Base-by-base conservation (phyloP, 768 basidiomycete species). In the Porphyrellus cyaneotinctus region DNA sequence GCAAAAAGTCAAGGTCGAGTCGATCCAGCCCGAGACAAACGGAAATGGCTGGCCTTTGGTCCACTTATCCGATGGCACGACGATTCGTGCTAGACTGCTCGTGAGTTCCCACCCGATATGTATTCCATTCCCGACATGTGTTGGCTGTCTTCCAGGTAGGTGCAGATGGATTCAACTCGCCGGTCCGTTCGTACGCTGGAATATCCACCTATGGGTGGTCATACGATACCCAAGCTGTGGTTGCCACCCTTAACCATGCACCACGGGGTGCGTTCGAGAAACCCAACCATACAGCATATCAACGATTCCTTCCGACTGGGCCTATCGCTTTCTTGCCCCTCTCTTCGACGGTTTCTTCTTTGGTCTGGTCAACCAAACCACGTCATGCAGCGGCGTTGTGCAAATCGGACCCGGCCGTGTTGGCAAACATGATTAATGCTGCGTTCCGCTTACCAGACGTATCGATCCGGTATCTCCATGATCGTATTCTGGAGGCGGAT, bases 311-410 rank as follows among this genome's bases (percentile, higher is more conserved):
- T 18, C 88, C 94, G 2, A 93, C 93, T 6, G 95, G 97, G 0
- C 95, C 95, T 3, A 87, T 98, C 38, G 95, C 95, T 0, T 98
- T 97, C 74, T 79, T 98, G 20, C 97, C 95, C 0, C 78, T 97
- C 38, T 87, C 87, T 2, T 72, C 82, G 0, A 87, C 84, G 0
- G 74, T 75, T 2, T 91, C 93, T 11, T 94, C 95, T 4, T 77
- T 98, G 45, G 97, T 97, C 7, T 98, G 97, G 97, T 95, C 92
- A 18, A 95, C 90, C 0, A 81, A 76, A 49, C 91, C 94, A 2
- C 65, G 74, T 6, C 75, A 93, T 9, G 92, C 93, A 3, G 70
- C 79, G n/a, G 81, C 84, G 1, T 74, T 97, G 36, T 83, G 84
- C 24, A 73, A 80, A 17, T 77, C 83, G 4, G 85, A 85, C 6